Evolutionary conservation across 768 basidiomycete genomes (phyloP), one percentile per base, ranked within the genome.

Genomic region (Pleurotus citrinopileatus): DNA sequence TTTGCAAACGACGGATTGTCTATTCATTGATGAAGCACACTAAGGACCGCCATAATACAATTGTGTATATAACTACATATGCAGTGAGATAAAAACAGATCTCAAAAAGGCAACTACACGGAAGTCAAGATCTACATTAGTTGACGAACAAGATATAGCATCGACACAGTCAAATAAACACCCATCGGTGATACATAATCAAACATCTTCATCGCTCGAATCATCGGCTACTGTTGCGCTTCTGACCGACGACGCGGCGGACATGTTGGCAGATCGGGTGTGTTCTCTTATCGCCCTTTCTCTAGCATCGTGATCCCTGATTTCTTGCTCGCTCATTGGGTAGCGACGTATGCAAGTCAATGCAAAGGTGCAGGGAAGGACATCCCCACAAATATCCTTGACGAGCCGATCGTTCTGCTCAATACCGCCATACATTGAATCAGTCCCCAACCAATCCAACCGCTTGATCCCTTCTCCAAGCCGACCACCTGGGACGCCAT

Each of bases 371-470:
- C 83, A 82, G 32, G 87, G 83, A 19, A 83, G 60, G 15, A 68
- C 63, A 50, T 72, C 81, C 46, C 76, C 77, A 55, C 77, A 76
- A 2, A 77, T 58, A 12, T 71, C 72, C 60, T 63, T 67, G 43
- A 83, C 73, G 25, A 73, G 60, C 8, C 63, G 51, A 8, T 81
- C 77, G 61, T 82, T 78, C 15, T 62, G 20, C 52, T 68, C 70
- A 29, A 91, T 65, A 7, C 90, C 90, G 1, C 83, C 88, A 59
- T 81, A 91, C 67, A 80, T 75, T 27, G 81, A 81, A 50, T 79
- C 64, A 44, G 70, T 65, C 5, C 81, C 73, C 27, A 92, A 71
- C 72, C 80, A 91, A 62, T 92, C 90, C 51, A 87, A 69, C 51
- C 84, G 70, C 58, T 81, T 79, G 65, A 91, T 73, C 7, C 83